Conservation (phyloP, 192 early-diverging fungal species). For the Umbelopsis sp. region DNA sequence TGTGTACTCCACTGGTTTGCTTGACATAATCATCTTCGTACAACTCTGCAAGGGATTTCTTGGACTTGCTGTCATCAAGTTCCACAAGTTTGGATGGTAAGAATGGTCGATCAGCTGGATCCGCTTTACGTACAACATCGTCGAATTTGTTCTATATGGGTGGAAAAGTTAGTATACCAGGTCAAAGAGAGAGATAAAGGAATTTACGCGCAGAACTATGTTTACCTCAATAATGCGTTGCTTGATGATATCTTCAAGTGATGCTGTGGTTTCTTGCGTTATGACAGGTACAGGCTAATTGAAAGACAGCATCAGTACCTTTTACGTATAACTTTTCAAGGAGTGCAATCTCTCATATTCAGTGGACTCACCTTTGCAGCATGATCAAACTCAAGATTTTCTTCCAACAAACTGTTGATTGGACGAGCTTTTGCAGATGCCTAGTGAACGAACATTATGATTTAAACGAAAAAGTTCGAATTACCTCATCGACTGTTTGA, state of each 20-base stretch:
- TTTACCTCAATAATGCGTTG: conserved; percentile 81
- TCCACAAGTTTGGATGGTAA: conserved; percentile 75
- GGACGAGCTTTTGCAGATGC: conserved; percentile 79
- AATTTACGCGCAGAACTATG: background rate
- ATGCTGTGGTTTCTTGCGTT: conserved; percentile 84
- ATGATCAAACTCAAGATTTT: conserved; percentile 90
- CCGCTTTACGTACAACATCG: conserved; percentile 91
- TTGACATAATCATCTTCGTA: conserved; percentile 91
- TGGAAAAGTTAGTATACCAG: background rate
- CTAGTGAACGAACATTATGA: background rate
- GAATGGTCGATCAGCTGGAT: conserved; percentile 70
- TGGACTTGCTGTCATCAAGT: conserved; percentile 82
- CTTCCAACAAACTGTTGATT: conserved; percentile 90
- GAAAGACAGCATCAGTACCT: background rate
- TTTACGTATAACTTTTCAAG: no score
- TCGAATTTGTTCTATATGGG: conserved; percentile 68
- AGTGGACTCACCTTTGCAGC: conserved; percentile 60
- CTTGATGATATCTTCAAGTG: conserved; percentile 93
- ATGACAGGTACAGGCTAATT: conserved; percentile 84
- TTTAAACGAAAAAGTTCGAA: no score
- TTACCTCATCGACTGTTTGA: background rate
- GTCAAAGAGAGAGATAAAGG: background rate
- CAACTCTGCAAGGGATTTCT: conserved; percentile 86
- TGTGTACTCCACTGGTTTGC: conserved; percentile 44
- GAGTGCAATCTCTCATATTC: no score